Base-by-base conservation (phyloP, 2,329 filamentous ascomycete genomes). In the Nothophoma quercina region DNA sequence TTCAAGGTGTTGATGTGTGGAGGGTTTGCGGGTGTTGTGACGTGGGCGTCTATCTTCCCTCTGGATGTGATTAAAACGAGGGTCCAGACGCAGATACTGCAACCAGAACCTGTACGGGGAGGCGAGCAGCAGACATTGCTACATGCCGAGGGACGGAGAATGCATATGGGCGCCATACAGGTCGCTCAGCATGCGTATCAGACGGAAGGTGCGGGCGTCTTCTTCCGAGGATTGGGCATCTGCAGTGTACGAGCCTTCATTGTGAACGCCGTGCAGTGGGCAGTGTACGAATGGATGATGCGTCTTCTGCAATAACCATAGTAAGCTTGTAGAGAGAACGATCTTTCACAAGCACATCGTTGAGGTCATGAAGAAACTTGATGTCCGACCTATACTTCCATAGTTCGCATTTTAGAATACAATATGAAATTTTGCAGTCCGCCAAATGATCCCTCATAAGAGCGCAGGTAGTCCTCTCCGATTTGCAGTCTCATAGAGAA, bases 231-330 rank as follows among this genome's bases (percentile, higher is more conserved):
- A 1, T 73, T 98, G 33, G 85, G 86, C 0, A 81, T 96, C 25
- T 98, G 93, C 73, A 96, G 90, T 73, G 75, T 89, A 7, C 81
- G 93, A 62, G 93, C 93, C 0, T 97, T 98, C 71, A 79, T 96
- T 44, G 93, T 97, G 30, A 97, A 97, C 77, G 93, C 93, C 2
- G 89, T 91, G n/a, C 85, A 88, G 78, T 98, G 93, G 93, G 88
- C 89, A 19, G 85, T 91, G 5, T 97, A 97, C 71, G 93, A 97
- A 76, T 91, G 89, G 86, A 84, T 91, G 66, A 93, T 96, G 89
- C 70, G 68, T 42, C 48, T 74, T 22, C 59, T 71, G 12, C 64
- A 67, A 33, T 51, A 58, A 26, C 47, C 55, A 18, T 63, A 41
- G 34, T 16, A 15, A 32, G 12, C n/a, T 19, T 19, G 5, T 2